phyloP scores from a whole-genome alignment of 1,284 basidiomycete species.

The Cystobasidium sp. region DNA sequence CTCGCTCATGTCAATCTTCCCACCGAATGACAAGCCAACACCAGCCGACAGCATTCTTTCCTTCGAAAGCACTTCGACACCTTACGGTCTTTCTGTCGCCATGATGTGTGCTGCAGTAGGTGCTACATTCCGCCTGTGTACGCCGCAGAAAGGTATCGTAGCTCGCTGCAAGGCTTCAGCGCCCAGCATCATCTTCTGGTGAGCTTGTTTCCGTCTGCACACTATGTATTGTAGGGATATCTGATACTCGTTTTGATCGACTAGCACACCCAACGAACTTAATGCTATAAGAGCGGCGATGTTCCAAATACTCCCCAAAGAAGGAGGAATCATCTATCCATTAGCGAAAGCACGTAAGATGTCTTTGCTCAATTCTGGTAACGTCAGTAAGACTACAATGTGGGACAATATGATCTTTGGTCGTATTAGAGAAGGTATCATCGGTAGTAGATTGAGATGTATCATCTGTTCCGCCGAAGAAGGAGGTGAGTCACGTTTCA shows the following conservation, averaged over 20 bases:
- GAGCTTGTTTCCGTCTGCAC: neutral
- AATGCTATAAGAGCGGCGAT: conserved; percentile 31
- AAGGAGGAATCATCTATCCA: conserved; percentile 40
- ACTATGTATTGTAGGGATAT: too few relatives aligned
- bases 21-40: conserved; percentile 18
- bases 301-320: conserved; percentile 22
- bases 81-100: conserved; percentile 31
- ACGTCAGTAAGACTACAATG: conserved; percentile 46
- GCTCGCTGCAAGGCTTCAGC: conserved; percentile 14
- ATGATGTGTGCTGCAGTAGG: conserved; percentile 13
- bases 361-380: conserved; percentile 46
- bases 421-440: conserved; percentile 45
- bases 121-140: conserved; percentile 33
- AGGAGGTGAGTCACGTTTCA: conserved; percentile 32
- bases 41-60: conserved; percentile 27
- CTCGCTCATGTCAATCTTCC: conserved; percentile 38
- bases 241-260: too few relatives aligned
- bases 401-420: conserved; percentile 50
- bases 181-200: conserved; percentile 40
- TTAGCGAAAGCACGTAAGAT: conserved; percentile 47
- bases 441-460: conserved; percentile 43
- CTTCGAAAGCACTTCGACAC: conserved; percentile 37
- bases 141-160: conserved; percentile 23
- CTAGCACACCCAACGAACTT: conserved; percentile 39
- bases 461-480: conserved; percentile 45